Percentiles rank a stretch among this genome's conserved stretches.
These are phyloP conservation scores for Neurospora sp. DNA, from an alignment of 495 filamentous ascomycete genomes.

Conservation along the genomic window DNA sequence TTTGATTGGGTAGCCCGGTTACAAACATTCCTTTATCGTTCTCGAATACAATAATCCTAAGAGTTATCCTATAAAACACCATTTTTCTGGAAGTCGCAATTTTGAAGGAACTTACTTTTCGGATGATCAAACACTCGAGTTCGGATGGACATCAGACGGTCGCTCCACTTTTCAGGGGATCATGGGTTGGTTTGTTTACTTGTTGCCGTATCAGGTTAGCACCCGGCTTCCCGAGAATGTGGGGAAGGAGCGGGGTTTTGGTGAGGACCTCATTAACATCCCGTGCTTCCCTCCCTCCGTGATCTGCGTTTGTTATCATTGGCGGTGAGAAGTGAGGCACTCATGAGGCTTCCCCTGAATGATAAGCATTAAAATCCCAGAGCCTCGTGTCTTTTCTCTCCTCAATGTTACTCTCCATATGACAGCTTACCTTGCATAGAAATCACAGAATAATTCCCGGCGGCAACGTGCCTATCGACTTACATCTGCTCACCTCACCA, in stretches of 20 bases:
- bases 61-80: not conserved
- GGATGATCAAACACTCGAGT: not conserved
- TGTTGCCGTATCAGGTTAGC: not conserved
- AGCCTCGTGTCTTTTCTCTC: not conserved
- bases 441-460: not conserved
- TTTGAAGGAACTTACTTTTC: not conserved
- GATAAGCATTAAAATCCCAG: not conserved
- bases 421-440: not conserved
- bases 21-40: not conserved
- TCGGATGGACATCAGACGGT: not conserved
- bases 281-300: not conserved
- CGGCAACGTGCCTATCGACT: not conserved
- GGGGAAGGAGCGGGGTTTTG: not conserved
- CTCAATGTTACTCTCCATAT: not conserved
- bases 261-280: not conserved
- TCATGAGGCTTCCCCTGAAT: not conserved
- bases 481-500: not conserved
- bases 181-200: not conserved
- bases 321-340: not conserved
- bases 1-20: not conserved
- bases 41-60: not conserved
- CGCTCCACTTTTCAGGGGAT: not conserved
- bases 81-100: not conserved
- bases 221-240: not conserved
- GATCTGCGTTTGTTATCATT: not conserved